These are phyloP conservation scores for Hawksworthiomyces lignivorus DNA, from an alignment of 2,329 filamentous ascomycete species.

Conservation along the genomic window DNA sequence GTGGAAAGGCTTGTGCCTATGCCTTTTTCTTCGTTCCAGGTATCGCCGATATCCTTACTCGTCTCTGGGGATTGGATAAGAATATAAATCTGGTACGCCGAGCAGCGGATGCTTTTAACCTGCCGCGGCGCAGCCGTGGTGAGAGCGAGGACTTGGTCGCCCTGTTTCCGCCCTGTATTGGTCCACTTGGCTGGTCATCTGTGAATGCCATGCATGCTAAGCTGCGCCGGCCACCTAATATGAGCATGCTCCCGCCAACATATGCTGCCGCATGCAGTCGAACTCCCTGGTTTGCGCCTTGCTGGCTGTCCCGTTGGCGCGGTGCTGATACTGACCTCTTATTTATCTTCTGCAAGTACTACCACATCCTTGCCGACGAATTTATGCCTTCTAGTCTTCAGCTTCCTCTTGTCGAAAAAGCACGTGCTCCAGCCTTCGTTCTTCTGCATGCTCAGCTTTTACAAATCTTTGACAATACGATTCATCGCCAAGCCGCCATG, in stretches of 20 bases:
- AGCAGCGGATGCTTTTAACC: conserved; percentile 59
- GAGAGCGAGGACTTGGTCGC: conserved; percentile 59
- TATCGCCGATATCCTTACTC: conserved; percentile 72
- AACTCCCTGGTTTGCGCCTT: conserved; percentile 70
- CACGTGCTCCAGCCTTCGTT: conserved; percentile 67
- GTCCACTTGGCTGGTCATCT: conserved; percentile 49
- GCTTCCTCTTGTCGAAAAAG: conserved; percentile 46
- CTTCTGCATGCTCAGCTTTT: conserved; percentile 78
- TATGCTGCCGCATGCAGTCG: conserved; percentile 27
- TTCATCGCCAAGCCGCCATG: conserved; percentile 62
- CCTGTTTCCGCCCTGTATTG: conserved; percentile 61
- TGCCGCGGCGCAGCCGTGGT: conserved; percentile 46
- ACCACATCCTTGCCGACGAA: conserved; percentile 69
- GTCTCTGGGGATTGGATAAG: conserved; percentile 61
- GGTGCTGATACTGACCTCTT: conserved; percentile 84
- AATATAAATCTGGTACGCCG: conserved; percentile 62
- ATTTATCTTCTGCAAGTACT: conserved; percentile 87
- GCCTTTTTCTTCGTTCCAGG: conserved; percentile 90
- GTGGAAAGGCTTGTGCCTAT: conserved; percentile 84
- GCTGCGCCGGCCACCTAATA: conserved; percentile 56
- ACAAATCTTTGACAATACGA: conserved; percentile 69
- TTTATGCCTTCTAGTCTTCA: conserved; percentile 48
- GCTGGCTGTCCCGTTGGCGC: conserved; percentile 79
- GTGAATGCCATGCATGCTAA: conserved; percentile 39
- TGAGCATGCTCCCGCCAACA: conserved; percentile 38